Conservation (phyloP, 2,329 filamentous ascomycete species). For the Alternaria consortialis region DNA sequence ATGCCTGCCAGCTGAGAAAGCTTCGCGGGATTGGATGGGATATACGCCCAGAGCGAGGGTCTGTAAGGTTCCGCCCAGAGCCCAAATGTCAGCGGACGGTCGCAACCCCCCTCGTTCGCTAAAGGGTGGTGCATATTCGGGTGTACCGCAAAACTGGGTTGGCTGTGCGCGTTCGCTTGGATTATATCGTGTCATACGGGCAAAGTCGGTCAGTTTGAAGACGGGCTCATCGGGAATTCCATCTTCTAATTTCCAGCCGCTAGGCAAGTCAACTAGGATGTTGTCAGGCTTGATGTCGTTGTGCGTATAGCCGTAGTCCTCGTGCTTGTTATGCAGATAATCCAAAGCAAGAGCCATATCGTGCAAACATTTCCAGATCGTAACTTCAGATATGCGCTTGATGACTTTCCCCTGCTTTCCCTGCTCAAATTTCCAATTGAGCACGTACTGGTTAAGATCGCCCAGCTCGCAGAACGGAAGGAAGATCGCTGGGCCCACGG, state of each 20-base stretch:
- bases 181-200: conserved; percentile 18
- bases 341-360: conserved; percentile 36
- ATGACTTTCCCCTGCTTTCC: not conserved
- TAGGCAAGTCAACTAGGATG: conserved; percentile 70
- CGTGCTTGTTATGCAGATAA: conserved; percentile 29
- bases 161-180: not conserved
- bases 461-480: conserved; percentile 31
- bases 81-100: conserved; percentile 33
- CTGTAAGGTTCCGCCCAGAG: conserved; percentile 36
- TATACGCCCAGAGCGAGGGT: conserved; percentile 21
- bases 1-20: not conserved
- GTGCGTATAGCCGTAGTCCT: conserved; percentile 67
- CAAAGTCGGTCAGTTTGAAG: conserved; percentile 39
- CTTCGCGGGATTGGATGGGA: conserved; percentile 17
- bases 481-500: conserved; percentile 26
- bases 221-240: conserved; percentile 24
- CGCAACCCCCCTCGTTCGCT: conserved; percentile 10
- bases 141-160: conserved; percentile 21
- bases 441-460: conserved; percentile 19
- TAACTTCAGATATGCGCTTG: conserved; percentile 27
- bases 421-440: conserved; percentile 10
- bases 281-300: conserved; percentile 95
- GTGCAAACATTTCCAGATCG: conserved; percentile 38
- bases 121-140: conserved; percentile 31
- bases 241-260: not conserved